Evolutionary conservation across 176 grass and related monocot genomes (phyloP), one percentile per base, ranked within the genome.

Genomic region (Ensete ventricosum): DNA sequence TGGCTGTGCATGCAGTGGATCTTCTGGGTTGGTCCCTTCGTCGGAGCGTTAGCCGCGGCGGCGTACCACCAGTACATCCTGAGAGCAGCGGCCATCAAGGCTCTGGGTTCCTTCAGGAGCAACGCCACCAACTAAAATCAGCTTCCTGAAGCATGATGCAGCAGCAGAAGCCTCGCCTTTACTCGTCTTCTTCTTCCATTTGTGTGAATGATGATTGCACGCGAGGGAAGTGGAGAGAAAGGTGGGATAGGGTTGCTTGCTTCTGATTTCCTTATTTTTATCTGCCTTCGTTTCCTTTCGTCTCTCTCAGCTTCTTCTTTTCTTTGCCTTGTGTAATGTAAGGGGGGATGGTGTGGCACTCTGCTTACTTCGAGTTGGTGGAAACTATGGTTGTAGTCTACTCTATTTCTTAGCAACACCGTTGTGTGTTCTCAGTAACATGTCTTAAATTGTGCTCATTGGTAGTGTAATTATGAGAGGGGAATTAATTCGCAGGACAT

Each of bases 61-160:
- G 55, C 52, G 54, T 75, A 75, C 73, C 73, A 75, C 73, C 73
- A 75, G 22, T 75, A 59, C 53, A 75, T 75, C 54, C 73, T 75
- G 23, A 57, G 73, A 53, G 73, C 73, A 9, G 53, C 73, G 5
- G 73, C 73, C 73, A 59, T 21, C 73, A 75, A 75, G 54, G 73
- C 73, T 9, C 73, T 75, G 54, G 73, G 73, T 10, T 75, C 73
- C 26, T 75, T 75, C 73, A 59, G 73, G 55, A 75, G 73, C 73
- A 75, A 75, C 73, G 54, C 73, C 54, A n/a, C 16, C 73, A 75
- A 75, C 73, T 75, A 58, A 75, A 26, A 49, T 5, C 14, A 14
- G 11, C 19, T 9, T 43, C 34, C 57, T 60, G 7, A 21, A 60
- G n/a, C 7, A 8, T 58, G 14, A 58, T n/a, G 57, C 57, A 60